Conservation (phyloP, 2,329 filamentous ascomycete genomes). For the Trichoderma polysporum region DNA sequence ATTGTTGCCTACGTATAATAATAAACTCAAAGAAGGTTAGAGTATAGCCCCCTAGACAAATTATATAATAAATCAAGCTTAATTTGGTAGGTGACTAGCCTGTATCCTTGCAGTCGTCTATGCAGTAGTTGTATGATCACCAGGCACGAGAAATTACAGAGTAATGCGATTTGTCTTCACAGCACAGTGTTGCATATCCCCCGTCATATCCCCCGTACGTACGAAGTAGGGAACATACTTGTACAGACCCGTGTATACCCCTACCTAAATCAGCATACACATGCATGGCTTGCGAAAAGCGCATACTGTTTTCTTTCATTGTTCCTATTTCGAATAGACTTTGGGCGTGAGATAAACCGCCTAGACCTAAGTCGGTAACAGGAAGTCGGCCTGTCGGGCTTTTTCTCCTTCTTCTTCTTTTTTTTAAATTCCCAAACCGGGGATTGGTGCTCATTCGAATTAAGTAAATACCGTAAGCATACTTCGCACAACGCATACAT, state of each 20-base stretch:
- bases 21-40: background rate
- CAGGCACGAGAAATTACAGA: background rate
- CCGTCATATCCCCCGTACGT: no score
- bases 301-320: background rate
- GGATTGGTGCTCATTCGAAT: no score
- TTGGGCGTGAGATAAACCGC: background rate
- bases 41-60: background rate
- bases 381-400: background rate
- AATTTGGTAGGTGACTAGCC: constrained; percentile 4
- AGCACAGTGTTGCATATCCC: background rate
- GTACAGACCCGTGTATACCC: no score
- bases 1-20: background rate
- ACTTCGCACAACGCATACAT: no score
- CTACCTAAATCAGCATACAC: no score
- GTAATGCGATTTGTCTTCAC: background rate
- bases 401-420: background rate
- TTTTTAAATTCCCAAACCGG: no score
- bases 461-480: no score
- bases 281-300: no score
- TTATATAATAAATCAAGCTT: constrained; percentile 6
- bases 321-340: background rate
- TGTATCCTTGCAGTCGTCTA: background rate
- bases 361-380: background rate
- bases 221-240: no score
- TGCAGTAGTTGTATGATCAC: background rate